Base-by-base conservation (phyloP, 768 basidiomycete genomes). In the Lyophyllum decastes region DNA sequence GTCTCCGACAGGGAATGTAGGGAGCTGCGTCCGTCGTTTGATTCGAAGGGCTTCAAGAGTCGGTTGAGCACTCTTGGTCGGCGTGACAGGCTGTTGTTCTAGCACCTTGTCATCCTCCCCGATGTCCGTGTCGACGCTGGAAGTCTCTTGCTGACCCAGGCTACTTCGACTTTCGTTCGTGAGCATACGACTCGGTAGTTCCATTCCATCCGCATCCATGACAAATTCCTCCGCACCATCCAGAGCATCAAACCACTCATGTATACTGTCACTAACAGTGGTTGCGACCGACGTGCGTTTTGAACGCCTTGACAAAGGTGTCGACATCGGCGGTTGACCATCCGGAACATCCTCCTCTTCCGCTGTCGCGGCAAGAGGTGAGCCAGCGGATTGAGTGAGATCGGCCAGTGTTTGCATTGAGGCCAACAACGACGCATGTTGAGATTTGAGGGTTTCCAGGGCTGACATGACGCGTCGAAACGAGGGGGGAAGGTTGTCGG, bases 171-270 rank as follows among this genome's bases (percentile, higher is more conserved):
- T 76, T 34, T 78, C 76, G 27, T 72, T 72, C 30, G 74, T 75
- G 11, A 76, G 65, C 16, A 75, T 68, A n/a, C 70, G 69, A 53
- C 76, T 78, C n/a, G 71, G 66, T 34, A 66, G 73, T 52, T 78
- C 76, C 49, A 68, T 71, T 24, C 71, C 73, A 60, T 82, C 78
- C 33, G 72, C 67, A 46, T 86, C 83, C 61, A 92, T 72, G 1
- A 89, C 66, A 67, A 87, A 92, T 67, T 94, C 92, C 64, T 89
- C 82, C 5, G 85, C 81, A 1, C 84, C 87, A 60, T 87, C 88
- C 40, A 79, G 73, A 9, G 91, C 92, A 62, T 94, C 92, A 64
- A 82, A 92, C 91, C 91, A 94, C 64, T 92, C 83, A 50, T 78
- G 73, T 54, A 78, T 68, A 25, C 78, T 81, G 53, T 83, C 85